phyloP scores from a whole-genome alignment of 164 flowering plant species.

The Vitis cinerea region DNA sequence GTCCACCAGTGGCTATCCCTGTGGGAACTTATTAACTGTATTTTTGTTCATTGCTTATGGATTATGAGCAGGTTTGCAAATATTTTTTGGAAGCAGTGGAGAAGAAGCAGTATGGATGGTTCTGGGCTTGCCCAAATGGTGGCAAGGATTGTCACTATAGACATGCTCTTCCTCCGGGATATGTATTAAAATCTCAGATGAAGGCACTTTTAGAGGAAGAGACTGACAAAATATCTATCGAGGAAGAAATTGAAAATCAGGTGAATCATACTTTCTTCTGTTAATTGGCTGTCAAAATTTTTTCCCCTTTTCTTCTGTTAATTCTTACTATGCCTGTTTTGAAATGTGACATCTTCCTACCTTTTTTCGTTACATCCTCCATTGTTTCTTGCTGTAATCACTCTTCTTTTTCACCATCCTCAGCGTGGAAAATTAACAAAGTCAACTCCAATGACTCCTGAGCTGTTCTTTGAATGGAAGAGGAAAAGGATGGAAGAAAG shows the following conservation, averaged over 20 bases:
- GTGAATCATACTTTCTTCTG: conserved; percentile 27
- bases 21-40: neutral
- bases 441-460: conserved; percentile 86
- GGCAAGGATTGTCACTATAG: conserved; percentile 85
- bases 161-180: conserved; percentile 98
- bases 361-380: no score
- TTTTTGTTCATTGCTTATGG: neutral
- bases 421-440: conserved; percentile 79
- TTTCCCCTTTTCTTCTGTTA: neutral
- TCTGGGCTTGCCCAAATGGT: conserved; percentile 98
- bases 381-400: neutral
- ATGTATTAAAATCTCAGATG: conserved; percentile 94
- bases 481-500: conserved; percentile 78
- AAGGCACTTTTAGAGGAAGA: conserved; percentile 95
- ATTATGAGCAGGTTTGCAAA: conserved; percentile 73
- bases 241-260: conserved; percentile 97
- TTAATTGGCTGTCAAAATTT: neutral
- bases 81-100: conserved; percentile 96
- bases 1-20: neutral
- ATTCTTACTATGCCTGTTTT: no score
- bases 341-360: no score
- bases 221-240: conserved; percentile 65
- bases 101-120: conserved; percentile 99
- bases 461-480: conserved; percentile 88
- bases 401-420: conserved; percentile 9